Conservation (phyloP, 2,329 filamentous ascomycete genomes). For the Aphanocladium album region DNA sequence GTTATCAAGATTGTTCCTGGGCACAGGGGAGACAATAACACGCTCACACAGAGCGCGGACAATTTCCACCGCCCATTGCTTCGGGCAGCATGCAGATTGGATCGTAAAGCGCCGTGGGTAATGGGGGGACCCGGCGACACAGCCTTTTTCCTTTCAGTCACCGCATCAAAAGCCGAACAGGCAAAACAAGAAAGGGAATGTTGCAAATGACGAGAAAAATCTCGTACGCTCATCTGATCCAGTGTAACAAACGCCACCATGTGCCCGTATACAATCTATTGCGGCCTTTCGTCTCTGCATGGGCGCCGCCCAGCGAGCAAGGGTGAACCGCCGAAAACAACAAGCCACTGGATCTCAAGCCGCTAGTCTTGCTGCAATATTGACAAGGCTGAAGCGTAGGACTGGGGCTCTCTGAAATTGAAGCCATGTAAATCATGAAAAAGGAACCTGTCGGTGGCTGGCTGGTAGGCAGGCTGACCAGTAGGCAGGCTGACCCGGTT, state of each 20-base stretch:
- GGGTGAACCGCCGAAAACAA: neutral
- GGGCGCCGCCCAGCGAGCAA: neutral
- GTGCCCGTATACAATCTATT: neutral
- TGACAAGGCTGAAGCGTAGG: conserved; percentile 7
- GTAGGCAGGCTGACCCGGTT: neutral
- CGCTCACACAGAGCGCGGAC: neutral
- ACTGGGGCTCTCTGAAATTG: neutral
- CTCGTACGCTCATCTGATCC: neutral
- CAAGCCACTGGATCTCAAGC: conserved; percentile 6
- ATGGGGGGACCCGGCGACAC: neutral
- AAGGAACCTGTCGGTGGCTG: neutral
- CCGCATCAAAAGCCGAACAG: neutral
- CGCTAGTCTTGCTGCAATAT: conserved; percentile 2
- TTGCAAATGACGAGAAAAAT: neutral
- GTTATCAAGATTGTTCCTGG: conserved; percentile 8
- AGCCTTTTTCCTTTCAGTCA: neutral
- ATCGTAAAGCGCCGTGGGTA: neutral
- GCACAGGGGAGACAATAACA: neutral
- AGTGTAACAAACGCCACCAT: neutral
- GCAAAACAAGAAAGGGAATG: neutral
- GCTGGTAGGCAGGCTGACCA: neutral
- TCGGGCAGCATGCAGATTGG: neutral
- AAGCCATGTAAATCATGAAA: neutral
- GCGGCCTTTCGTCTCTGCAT: neutral
- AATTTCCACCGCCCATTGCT: neutral